Evolutionary conservation across 441 rosid genomes (phyloP).

Genomic region (Euphorbia celastroides): DNA sequence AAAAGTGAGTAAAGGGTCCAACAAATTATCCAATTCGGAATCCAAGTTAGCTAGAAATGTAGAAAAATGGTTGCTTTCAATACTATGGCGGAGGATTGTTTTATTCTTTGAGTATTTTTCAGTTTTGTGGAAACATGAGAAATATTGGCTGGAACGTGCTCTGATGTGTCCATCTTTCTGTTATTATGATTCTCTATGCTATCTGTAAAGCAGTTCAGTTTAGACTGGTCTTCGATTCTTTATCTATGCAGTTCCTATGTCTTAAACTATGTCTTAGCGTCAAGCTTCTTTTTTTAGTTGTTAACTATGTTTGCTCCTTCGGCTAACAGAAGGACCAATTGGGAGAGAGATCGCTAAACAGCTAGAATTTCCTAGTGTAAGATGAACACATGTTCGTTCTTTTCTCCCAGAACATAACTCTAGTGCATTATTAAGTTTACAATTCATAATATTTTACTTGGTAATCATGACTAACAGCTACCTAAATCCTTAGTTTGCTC

Average conservation of each 20-base stretch:
- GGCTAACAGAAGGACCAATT: not conserved
- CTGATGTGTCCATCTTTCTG: not conserved
- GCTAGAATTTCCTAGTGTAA: not conserved
- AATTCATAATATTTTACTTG: not conserved
- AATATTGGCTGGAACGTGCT: not conserved
- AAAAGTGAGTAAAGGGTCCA: slow-evolving; percentile 3
- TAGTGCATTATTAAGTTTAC: not conserved
- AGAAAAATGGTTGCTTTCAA: not conserved
- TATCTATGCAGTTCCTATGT: not conserved
- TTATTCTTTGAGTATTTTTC: not conserved
- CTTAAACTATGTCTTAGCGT: not conserved
- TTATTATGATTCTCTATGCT: not conserved
- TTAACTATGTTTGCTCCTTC: no score
- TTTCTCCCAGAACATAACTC: not conserved
- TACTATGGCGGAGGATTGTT: not conserved
- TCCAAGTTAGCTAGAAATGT: not conserved
- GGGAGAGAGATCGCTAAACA: not conserved
- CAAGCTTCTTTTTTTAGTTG: no score
- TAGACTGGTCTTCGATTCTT: not conserved
- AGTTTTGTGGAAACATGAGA: slow-evolving; percentile 2
- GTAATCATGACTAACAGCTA: not conserved
- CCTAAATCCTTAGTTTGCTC: not conserved
- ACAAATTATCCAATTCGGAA: not conserved
- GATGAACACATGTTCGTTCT: not conserved
- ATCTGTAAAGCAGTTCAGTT: not conserved